Evolutionary conservation across 139 green algal genomes (phyloP).

Genomic region (Limnomonas spitsbergensis): DNA sequence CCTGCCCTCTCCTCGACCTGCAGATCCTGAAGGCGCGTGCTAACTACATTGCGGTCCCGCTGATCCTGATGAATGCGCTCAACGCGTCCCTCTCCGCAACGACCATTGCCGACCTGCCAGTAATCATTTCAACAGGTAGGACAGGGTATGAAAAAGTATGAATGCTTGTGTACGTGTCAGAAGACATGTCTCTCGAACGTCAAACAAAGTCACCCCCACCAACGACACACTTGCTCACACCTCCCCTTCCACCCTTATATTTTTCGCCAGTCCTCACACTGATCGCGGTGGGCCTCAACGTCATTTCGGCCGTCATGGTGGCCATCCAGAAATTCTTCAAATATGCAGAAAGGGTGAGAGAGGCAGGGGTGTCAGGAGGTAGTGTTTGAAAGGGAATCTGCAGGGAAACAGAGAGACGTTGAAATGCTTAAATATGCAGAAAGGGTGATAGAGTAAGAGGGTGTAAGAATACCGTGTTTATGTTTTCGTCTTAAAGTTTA

Average conservation of each 20-base stretch:
- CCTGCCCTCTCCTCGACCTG: no score
- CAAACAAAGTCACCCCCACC: no score
- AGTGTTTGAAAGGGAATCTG: no score
- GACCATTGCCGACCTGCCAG: background rate
- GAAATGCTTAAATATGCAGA: background rate
- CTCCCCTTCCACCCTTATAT: background rate
- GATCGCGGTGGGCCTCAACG: background rate
- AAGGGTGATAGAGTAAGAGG: background rate
- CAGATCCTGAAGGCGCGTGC: background rate
- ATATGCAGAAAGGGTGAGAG: background rate
- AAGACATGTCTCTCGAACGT: no score
- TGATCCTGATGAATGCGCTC: conserved; percentile 1
- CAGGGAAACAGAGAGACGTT: no score
- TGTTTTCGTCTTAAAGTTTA: background rate
- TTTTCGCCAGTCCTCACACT: background rate
- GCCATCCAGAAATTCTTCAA: background rate
- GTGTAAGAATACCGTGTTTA: background rate
- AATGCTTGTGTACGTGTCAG: no score
- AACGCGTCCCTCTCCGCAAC: background rate
- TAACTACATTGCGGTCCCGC: background rate
- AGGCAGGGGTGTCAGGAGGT: no score
- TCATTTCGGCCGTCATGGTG: background rate
- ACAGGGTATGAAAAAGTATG: no score
- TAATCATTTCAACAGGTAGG: background rate
- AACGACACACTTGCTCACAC: background rate